A percentile compares a stretch with the other conserved stretches of the same genome.
Evolutionary conservation across 129 eudicot genomes (phyloP).

Genomic region (Dittrichia graveolens): DNA sequence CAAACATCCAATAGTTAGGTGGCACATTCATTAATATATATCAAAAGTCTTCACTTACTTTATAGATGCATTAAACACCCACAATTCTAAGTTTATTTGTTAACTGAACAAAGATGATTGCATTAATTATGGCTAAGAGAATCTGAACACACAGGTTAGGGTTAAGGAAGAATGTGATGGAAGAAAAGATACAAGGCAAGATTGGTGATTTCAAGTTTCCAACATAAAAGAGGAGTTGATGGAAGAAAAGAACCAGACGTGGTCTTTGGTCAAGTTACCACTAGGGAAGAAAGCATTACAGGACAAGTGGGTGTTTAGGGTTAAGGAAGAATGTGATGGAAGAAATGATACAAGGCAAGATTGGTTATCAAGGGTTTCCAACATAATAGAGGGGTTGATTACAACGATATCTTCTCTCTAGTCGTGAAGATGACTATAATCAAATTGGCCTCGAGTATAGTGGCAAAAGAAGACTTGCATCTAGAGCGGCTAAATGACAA

Average conservation of each 20-base stretch:
- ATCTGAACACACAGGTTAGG: background rate
- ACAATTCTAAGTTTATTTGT: slow-evolving; percentile 18
- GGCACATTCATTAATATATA: background rate
- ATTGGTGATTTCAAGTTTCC: no score
- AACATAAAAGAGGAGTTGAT: no score
- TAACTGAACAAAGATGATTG: background rate
- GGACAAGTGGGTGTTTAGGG: background rate
- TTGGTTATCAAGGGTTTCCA: no score
- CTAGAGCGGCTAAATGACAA: no score
- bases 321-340: background rate
- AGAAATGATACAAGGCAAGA: background rate
- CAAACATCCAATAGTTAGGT: slow-evolving; percentile 2
- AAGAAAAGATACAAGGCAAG: background rate
- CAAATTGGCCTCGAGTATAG: no score
- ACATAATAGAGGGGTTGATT: no score
- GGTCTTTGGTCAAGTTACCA: no score
- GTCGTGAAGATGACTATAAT: no score
- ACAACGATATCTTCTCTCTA: no score
- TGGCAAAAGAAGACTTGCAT: no score
- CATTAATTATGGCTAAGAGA: background rate
- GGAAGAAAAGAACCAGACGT: no score
- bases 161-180: background rate
- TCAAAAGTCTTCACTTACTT: slow-evolving; percentile 9
- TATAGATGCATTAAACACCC: slow-evolving; percentile 5
- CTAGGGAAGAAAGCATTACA: no score